Evolutionary conservation across 345 rosid species (phyloP).

Genomic region (Sisymbrium irio): DNA sequence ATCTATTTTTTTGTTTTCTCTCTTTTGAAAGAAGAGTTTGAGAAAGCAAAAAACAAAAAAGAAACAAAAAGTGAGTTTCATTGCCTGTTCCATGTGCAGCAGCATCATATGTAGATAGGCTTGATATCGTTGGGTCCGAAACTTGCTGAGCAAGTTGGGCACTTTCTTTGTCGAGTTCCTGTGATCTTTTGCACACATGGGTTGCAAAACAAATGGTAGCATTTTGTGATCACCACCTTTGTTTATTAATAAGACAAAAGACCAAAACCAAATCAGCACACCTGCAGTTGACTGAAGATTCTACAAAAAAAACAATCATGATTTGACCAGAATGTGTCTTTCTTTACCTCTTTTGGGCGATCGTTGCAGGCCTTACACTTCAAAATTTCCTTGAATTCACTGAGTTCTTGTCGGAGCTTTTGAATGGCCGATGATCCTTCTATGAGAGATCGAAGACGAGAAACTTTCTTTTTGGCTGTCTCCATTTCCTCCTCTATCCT

Average conservation of each 20-base stretch:
- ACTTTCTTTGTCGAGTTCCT: conserved; percentile 81
- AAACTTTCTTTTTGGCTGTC: conserved; percentile 59
- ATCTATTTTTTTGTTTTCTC: not conserved
- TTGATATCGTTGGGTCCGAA: conserved; percentile 89
- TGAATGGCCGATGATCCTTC: conserved; percentile 71
- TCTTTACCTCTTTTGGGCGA: conserved; percentile 80
- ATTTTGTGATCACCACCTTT: conserved; percentile 95
- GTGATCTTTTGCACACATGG: conserved; percentile 71
- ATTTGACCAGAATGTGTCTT: not conserved
- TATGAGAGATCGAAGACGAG: conserved; percentile 50
- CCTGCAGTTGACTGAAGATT: not conserved
- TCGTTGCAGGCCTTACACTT: conserved; percentile 89
- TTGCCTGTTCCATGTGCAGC: not conserved
- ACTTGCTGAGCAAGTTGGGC: conserved; percentile 78
- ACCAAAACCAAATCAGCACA: conserved; percentile 7
- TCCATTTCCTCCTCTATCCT: conserved; percentile 81
- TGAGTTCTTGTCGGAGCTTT: conserved; percentile 75
- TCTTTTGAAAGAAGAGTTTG: not conserved
- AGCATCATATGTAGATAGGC: conserved; percentile 78
- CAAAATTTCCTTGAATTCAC: conserved; percentile 83
- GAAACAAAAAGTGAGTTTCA: not conserved
- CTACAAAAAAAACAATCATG: not conserved
- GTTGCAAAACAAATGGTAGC: conserved; percentile 93
- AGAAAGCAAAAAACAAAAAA: not conserved
- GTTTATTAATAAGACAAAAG: conserved; percentile 20